Evolutionary conservation across 768 basidiomycete species (phyloP).

Genomic region (Auricularia sp.): DNA sequence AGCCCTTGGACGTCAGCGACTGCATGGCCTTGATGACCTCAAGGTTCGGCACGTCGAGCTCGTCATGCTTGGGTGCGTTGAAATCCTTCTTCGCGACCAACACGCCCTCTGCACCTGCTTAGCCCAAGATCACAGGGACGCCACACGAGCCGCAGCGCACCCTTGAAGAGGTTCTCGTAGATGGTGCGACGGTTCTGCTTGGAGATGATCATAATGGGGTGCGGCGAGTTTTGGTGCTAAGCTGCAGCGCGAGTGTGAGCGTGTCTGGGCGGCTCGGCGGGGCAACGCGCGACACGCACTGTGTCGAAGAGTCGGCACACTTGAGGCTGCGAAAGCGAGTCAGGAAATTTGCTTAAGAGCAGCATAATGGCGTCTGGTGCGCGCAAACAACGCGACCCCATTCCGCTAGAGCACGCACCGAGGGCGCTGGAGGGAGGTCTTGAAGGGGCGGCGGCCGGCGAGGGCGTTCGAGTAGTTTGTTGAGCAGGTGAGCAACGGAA

Average conservation of each 20-base stretch:
- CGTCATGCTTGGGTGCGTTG: conserved; percentile 95
- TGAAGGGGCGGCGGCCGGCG: neutral
- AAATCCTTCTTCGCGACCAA: conserved; percentile 99
- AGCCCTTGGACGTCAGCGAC: conserved; percentile 61
- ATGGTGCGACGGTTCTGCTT: conserved; percentile 92
- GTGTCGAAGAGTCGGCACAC: conserved; percentile 1
- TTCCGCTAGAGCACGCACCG: neutral
- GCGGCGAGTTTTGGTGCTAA: conserved; percentile 13
- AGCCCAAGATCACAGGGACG: neutral
- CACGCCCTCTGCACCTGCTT: conserved; percentile 71
- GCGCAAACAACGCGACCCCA: neutral
- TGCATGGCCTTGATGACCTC: conserved; percentile 66
- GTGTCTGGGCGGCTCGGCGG: neutral
- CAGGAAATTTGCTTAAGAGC: neutral
- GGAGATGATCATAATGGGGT: conserved; percentile 82
- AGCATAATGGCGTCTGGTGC: neutral
- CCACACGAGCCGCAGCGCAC: conserved; percentile 33
- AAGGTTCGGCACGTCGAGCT: conserved; percentile 58
- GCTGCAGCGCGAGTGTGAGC: neutral
- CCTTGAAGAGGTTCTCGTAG: conserved; percentile 99
- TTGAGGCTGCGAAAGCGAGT: neutral
- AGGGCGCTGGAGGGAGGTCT: neutral
- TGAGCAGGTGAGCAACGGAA: neutral
- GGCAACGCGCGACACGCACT: neutral
- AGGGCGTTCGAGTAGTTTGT: neutral